phyloP scores from a whole-genome alignment of 2,329 filamentous ascomycete species.

The Colletotrichum endophyticum region DNA sequence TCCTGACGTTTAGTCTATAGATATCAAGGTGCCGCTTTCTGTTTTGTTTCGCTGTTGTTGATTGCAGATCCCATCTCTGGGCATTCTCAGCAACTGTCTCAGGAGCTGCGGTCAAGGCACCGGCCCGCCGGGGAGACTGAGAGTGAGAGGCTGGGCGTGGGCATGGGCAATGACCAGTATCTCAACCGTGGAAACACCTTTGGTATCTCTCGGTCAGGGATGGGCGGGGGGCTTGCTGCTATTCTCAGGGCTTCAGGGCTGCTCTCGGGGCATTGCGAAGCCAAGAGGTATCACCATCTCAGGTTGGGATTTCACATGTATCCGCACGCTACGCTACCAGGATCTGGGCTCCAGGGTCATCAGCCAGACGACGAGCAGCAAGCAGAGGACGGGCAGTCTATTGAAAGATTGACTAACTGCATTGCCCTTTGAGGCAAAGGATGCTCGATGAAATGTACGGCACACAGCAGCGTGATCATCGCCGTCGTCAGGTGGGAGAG shows the following conservation, averaged over 20 bases:
- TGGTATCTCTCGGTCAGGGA: slow-evolving; percentile 1
- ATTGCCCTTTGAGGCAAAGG: neutral
- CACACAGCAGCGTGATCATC: neutral
- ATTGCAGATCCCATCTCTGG: slow-evolving; percentile 16
- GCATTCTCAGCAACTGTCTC: slow-evolving; percentile 12
- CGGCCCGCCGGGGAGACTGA: neutral
- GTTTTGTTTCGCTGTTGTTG: slow-evolving; percentile 7
- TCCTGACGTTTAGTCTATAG: neutral
- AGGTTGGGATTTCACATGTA: slow-evolving; percentile 13
- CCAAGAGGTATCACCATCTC: slow-evolving; percentile 18
- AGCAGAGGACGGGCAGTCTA: neutral
- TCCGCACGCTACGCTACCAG: neutral
- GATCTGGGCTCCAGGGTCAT: neutral
- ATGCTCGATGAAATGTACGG: neutral
- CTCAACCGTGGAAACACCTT: neutral
- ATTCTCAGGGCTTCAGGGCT: neutral
- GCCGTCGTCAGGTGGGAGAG: neutral
- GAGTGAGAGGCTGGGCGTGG: neutral
- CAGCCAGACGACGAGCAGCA: neutral
- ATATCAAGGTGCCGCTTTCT: neutral
- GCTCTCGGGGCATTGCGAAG: slow-evolving; percentile 11
- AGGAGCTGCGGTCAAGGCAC: slow-evolving; percentile 10
- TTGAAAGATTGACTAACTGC: neutral
- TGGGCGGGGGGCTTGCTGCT: slow-evolving; percentile 7
- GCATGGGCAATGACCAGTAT: neutral